Percentiles rank a stretch among this genome's conserved stretches.
phyloP scores from a whole-genome alignment of 306 rosid species.

The Begonia loranthoides region DNA sequence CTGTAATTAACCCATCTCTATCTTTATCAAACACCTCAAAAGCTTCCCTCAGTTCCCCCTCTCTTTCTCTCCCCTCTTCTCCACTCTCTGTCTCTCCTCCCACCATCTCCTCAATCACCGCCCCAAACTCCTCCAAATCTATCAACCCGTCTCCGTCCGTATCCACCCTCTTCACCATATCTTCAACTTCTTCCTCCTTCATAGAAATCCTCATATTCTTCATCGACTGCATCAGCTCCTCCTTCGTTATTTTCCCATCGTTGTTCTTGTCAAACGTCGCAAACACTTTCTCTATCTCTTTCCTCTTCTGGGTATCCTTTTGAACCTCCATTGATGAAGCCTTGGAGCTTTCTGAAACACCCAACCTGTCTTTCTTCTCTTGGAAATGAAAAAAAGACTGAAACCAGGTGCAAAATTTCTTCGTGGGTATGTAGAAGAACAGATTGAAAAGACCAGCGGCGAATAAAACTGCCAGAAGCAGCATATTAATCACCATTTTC shows the following conservation, averaged over 20 bases:
- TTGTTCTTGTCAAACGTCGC: slow-evolving; percentile 69
- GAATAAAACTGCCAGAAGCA: slow-evolving; percentile 39
- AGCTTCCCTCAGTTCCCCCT: slow-evolving; percentile 73
- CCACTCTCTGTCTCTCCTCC: no score
- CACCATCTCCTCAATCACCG: slow-evolving; percentile 49
- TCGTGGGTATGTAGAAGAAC: slow-evolving; percentile 27
- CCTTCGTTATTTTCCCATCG: slow-evolving; percentile 54
- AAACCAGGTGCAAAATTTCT: slow-evolving; percentile 31
- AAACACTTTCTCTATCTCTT: slow-evolving; percentile 54
- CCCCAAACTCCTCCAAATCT: slow-evolving; percentile 60
- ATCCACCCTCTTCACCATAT: slow-evolving; percentile 57
- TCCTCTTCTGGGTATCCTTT: no score
- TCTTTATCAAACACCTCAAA: slow-evolving; percentile 75
- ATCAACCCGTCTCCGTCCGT: slow-evolving; percentile 60
- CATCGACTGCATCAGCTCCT: slow-evolving; percentile 52
- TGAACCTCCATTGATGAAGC: no score
- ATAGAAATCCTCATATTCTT: slow-evolving; percentile 61
- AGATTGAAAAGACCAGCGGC: slow-evolving; percentile 45
- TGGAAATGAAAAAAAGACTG: slow-evolving; percentile 9
- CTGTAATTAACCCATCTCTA: slow-evolving; percentile 75
- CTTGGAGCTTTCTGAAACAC: no score
- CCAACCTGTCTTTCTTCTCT: no score
- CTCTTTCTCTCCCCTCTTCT: slow-evolving; percentile 37
- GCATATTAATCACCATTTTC: slow-evolving; percentile 16
- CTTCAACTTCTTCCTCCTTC: slow-evolving; percentile 37